Conservation (phyloP, 495 filamentous ascomycete species). For the Bryoglossum gracile region DNA sequence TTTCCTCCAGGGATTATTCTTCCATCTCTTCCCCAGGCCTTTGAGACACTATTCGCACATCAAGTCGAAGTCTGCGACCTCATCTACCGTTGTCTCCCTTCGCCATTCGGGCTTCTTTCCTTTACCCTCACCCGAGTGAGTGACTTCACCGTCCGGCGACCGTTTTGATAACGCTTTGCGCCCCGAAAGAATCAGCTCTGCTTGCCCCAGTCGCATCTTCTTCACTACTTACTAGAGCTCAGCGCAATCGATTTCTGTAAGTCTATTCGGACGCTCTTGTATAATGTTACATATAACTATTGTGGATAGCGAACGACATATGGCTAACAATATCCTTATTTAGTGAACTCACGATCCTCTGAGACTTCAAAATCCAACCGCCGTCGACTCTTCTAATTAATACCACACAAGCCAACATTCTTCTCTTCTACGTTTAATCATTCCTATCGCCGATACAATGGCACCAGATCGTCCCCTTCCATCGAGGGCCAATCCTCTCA, state of each 20-base stretch:
- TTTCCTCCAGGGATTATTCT: constrained; percentile 10
- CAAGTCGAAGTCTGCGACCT: background rate
- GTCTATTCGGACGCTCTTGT: no score
- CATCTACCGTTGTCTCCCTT: constrained; percentile 12
- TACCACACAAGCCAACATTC: background rate
- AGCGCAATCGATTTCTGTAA: constrained; percentile 1
- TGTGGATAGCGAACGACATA: background rate
- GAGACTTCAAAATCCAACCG: no score
- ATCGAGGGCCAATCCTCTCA: constrained; percentile 64
- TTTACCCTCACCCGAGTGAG: no score
- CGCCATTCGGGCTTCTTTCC: background rate
- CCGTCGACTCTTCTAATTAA: background rate
- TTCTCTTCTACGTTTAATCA: background rate
- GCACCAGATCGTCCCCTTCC: constrained; percentile 54
- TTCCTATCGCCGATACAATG: constrained; percentile 38
- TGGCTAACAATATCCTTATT: background rate
- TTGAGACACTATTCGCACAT: constrained; percentile 10
- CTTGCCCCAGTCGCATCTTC: background rate
- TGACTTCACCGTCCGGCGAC: background rate
- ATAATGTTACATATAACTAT: no score
- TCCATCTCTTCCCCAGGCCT: constrained; percentile 1
- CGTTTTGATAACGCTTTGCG: constrained; percentile 12
- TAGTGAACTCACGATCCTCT: background rate
- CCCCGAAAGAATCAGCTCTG: constrained; percentile 5
- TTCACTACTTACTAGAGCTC: background rate